Base-by-base conservation (phyloP, 2,329 filamentous ascomycete species). In the Aureobasidium sp. region DNA sequence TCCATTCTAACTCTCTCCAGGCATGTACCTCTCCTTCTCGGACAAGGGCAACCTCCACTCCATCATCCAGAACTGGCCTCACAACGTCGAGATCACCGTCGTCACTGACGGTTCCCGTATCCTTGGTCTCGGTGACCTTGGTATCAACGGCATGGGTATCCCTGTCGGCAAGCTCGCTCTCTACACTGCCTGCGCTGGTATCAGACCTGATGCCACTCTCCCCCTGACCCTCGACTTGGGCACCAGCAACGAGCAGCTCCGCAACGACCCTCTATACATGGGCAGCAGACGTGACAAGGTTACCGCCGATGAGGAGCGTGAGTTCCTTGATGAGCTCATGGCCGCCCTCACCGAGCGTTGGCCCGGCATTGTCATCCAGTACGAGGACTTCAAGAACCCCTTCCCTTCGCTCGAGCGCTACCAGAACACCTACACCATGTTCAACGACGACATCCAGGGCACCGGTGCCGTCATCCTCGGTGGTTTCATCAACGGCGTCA, bases 251-350 rank as follows among this genome's bases (percentile, higher is more conserved):
- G 81, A 86, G 77, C 72, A 79, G 55, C 77, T 86, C 68, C 72
- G 85, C 80, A 77, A 96, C 83, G 86, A 97, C 82, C 75, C 89
- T 84, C 81, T 97, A 39, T 99, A 97, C 81, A 86, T 97, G 73
- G 94, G 94, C 70, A 88, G 92, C 70, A 87, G 91, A 70, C 84
- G 88, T 69, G 89, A 88, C 77, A 93, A 95, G 72, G 84, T 93
- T 60, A 82, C 88, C 8, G 79, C 87, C 22, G 82, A 87, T 59
- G 87, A 93, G 70, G 91, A 96, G 79, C 86, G 88, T 73, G 90
- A 90, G 67, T 97, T 97, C 77, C 85, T 97, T 80, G 94, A 97
- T 73, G 94, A 97, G 81, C 88, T 99, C 80, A 97, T 99, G 94
- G 84, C 85, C 70, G 93, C 94, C 62, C 84, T 90, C 64, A 88